Percentiles rank a stretch among this genome's conserved stretches.
phyloP scores from a whole-genome alignment of 495 filamentous ascomycete genomes.

The Hamigera avellanea region DNA sequence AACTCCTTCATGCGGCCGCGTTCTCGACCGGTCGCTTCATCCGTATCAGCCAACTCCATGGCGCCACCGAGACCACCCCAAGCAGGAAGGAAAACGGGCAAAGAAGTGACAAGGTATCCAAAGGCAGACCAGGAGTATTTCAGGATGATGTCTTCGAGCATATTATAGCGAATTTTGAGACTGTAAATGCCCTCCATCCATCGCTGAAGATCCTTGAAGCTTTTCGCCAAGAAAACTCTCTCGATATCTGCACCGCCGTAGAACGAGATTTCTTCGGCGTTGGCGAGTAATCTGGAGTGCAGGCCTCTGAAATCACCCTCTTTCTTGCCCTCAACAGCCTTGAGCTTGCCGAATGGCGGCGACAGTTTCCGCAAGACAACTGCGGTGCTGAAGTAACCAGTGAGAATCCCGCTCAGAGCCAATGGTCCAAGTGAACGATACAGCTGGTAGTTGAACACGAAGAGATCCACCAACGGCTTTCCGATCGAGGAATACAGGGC shows the following conservation, averaged over 20 bases:
- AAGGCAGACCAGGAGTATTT: constrained; percentile 99
- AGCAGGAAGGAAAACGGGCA: constrained; percentile 89
- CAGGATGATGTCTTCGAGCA: constrained; percentile 94
- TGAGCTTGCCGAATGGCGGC: constrained; percentile 91
- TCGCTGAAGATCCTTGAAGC: constrained; percentile 79
- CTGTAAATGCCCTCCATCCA: constrained; percentile 98
- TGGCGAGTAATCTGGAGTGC: constrained; percentile 85
- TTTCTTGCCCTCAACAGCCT: constrained; percentile 83
- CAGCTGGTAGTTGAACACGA: constrained; percentile 95
- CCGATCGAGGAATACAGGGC: constrained; percentile 90
- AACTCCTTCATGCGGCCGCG: constrained; percentile 93
- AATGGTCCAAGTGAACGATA: constrained; percentile 86
- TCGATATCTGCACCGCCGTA: constrained; percentile 94
- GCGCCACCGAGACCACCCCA: constrained; percentile 77
- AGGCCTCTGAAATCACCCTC: constrained; percentile 90
- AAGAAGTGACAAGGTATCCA: constrained; percentile 83
- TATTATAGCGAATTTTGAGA: constrained; percentile 95
- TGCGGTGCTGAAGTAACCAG: constrained; percentile 88
- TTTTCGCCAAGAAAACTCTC: constrained; percentile 73
- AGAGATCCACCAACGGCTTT: constrained; percentile 89
- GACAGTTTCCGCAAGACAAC: constrained; percentile 77
- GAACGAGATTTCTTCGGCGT: constrained; percentile 98
- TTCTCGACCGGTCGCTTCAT: constrained; percentile 47
- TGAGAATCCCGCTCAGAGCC: constrained; percentile 71
- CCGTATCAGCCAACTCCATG: constrained; percentile 43